Conservation (phyloP, 495 filamentous ascomycete species). For the Podospora appendiculata region DNA sequence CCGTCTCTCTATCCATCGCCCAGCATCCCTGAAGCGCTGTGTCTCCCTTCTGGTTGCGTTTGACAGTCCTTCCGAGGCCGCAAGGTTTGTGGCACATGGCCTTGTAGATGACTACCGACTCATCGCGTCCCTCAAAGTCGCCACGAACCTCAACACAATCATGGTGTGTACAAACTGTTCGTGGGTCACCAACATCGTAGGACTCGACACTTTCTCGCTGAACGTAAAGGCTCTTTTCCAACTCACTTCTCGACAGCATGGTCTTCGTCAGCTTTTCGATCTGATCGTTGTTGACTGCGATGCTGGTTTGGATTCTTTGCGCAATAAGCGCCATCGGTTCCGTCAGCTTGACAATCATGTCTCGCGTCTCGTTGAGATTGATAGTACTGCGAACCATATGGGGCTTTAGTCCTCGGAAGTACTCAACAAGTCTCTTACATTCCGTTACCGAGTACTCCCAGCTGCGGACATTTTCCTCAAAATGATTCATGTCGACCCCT, state of each 20-base stretch:
- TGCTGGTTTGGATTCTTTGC: conserved; percentile 24
- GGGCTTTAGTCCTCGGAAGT: conserved; percentile 18
- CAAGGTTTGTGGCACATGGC: conserved; percentile 9
- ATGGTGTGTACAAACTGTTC: conserved; percentile 7
- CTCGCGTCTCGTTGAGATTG: conserved; percentile 30
- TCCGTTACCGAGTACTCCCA: conserved; percentile 31
- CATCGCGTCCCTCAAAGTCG: conserved; percentile 4
- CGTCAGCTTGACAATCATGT: conserved; percentile 26
- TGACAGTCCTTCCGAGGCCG: neutral
- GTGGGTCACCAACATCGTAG: conserved; percentile 1
- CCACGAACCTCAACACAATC: conserved; percentile 7
- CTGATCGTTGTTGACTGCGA: conserved; percentile 20
- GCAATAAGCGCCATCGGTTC: conserved; percentile 31
- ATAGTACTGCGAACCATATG: conserved; percentile 29
- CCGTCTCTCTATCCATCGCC: too few species aligned
- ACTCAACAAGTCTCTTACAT: conserved; percentile 19
- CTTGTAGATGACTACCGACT: conserved; percentile 6
- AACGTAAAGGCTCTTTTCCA: conserved; percentile 15
- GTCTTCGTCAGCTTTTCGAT: conserved; percentile 11
- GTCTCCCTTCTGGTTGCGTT: conserved; percentile 8
- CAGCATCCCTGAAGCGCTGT: neutral
- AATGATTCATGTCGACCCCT: conserved; percentile 18
- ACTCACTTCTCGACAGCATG: conserved; percentile 12
- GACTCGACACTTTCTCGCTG: conserved; percentile 8
- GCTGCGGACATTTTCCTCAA: conserved; percentile 25